Conservation (phyloP, 2,329 filamentous ascomycete genomes). For the Diaporthe sp. region DNA sequence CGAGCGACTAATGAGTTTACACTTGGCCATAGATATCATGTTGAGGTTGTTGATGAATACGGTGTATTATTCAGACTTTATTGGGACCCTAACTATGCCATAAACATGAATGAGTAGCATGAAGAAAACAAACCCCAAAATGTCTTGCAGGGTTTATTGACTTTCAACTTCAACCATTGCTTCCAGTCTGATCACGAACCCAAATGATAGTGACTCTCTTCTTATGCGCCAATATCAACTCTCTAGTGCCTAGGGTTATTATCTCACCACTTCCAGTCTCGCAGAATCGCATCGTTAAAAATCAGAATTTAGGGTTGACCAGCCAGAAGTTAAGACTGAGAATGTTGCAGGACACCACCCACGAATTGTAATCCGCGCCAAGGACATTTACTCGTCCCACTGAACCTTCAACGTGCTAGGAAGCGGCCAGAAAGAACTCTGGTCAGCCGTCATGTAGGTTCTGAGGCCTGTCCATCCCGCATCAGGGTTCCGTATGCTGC, state of each 20-base stretch:
- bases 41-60: no score
- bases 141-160: fast-evolving
- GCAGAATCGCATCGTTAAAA: background rate
- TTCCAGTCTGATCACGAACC: no score
- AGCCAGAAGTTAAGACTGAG: background rate
- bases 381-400: constrained; percentile 42
- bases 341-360: background rate
- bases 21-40: no score
- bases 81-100: no score
- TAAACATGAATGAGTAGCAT: no score
- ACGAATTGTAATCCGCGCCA: no score
- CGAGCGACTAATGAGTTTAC: no score
- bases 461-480: constrained; percentile 45
- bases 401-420: constrained; percentile 46
- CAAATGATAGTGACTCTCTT: no score
- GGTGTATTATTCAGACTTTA: no score
- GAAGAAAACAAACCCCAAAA: no score
- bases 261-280: background rate
- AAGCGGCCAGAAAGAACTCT: constrained; percentile 46
- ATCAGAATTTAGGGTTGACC: background rate
- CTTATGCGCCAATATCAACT: background rate
- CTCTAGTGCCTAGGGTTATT: background rate
- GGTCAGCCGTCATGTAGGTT: constrained; percentile 46
- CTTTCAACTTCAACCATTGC: no score
- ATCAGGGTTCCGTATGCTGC: constrained; percentile 5